Conservation (phyloP, 768 basidiomycete genomes). For the Austroboletus eburneus region DNA sequence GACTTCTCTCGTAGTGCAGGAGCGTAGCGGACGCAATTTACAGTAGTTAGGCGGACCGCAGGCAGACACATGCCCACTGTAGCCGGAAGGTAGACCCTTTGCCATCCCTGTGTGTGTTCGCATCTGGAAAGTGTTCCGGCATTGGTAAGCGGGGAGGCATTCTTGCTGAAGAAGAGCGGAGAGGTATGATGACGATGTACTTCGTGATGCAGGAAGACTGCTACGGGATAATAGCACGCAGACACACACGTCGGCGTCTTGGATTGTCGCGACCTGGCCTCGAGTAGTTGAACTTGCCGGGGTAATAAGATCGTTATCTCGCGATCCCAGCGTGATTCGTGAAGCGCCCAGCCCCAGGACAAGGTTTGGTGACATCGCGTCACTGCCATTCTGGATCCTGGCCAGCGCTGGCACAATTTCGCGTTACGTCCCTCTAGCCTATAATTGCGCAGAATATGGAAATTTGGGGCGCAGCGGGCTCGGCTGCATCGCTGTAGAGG, state of each 20-base stretch:
- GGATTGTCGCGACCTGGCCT: conserved; percentile 19
- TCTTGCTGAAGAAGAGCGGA: conserved; percentile 14
- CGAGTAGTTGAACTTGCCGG: conserved; percentile 3
- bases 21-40: conserved; percentile 25
- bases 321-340: conserved; percentile 24
- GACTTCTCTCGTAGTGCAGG: conserved; percentile 19
- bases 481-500: conserved; percentile 1
- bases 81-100: conserved; percentile 22
- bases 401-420: conserved; percentile 7
- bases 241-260: conserved; percentile 14
- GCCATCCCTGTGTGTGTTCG: conserved; percentile 19
- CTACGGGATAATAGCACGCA: not conserved
- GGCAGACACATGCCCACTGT: conserved; percentile 25
- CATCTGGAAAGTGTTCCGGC: conserved; percentile 16
- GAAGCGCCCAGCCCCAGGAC: conserved; percentile 9
- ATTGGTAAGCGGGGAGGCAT: conserved; percentile 11
- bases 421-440: conserved; percentile 1
- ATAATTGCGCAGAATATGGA: not conserved
- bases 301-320: conserved; percentile 26
- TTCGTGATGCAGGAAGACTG: conserved; percentile 19
- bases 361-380: conserved; percentile 22
- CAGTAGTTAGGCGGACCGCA: conserved; percentile 24
- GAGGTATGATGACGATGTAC: conserved; percentile 8
- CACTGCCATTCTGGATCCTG: conserved; percentile 18
- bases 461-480: conserved; percentile 4